Conservation (phyloP, 129 eudicot species). For the Flaveria brownii region DNA sequence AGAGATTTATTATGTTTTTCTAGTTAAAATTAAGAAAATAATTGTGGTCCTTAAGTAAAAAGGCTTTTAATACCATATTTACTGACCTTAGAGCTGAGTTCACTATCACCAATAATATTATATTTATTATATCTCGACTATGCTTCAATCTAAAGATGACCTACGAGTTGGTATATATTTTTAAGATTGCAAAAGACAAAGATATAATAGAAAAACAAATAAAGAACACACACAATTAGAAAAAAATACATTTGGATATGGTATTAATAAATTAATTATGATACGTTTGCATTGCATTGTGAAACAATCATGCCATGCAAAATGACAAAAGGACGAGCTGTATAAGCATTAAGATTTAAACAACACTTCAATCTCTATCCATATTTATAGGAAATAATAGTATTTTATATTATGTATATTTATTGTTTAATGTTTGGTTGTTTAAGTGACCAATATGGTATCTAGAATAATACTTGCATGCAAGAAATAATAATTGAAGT, state of each 20-base stretch:
- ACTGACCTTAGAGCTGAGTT: no score
- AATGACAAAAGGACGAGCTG: slow-evolving; percentile 29
- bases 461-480: neutral
- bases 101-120: neutral
- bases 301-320: slow-evolving; percentile 32
- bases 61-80: no score
- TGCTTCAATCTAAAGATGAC: neutral
- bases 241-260: slow-evolving; percentile 5
- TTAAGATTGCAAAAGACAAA: neutral
- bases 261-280: neutral
- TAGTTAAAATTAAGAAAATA: no score
- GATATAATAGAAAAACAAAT: neutral
- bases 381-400: slow-evolving; percentile 9
- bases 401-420: neutral
- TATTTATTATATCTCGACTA: neutral
- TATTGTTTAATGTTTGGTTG: neutral
- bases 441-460: neutral
- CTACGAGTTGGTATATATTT: neutral
- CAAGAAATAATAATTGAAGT: neutral
- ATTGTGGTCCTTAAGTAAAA: no score
- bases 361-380: slow-evolving; percentile 26
- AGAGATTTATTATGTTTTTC: no score
- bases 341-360: slow-evolving; percentile 23
- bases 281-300: slow-evolving; percentile 21
- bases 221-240: slow-evolving; percentile 5